Conservation (phyloP, 176 grass and related monocot genomes). For the Leersia perrieri region DNA sequence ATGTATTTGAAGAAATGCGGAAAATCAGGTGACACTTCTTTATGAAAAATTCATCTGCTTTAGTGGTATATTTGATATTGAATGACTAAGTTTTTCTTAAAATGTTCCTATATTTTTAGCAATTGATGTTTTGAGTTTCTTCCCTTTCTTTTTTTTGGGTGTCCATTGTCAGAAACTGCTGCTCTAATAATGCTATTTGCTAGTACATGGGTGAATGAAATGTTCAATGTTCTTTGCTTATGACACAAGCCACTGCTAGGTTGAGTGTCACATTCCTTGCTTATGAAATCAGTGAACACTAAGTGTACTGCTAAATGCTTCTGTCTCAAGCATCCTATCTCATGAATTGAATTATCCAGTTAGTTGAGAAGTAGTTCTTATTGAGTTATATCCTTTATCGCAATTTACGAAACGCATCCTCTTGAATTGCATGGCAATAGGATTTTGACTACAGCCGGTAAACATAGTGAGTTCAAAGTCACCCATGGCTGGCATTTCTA, state of each 20-base stretch:
- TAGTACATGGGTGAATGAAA: conserved; percentile 17
- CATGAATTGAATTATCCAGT: not conserved
- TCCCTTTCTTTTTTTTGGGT: not conserved
- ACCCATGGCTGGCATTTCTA: not conserved
- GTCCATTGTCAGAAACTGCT: not conserved
- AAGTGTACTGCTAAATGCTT: not conserved
- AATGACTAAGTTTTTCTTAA: not conserved
- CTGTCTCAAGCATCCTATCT: not conserved
- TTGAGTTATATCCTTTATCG: not conserved
- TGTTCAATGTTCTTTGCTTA: conserved; percentile 37
- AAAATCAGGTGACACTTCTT: conserved; percentile 65
- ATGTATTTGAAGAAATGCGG: conserved; percentile 89
- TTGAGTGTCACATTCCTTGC: conserved; percentile 26
- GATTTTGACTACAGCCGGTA: not conserved
- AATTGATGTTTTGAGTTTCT: not conserved
- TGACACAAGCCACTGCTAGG: conserved; percentile 17
- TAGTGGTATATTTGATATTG: not conserved
- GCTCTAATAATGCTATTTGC: not conserved
- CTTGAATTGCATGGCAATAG: conserved; percentile 5
- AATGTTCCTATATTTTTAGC: not conserved
- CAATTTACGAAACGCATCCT: conserved; percentile 1
- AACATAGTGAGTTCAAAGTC: not conserved
- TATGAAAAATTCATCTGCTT: not conserved
- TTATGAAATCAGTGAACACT: conserved; percentile 4
- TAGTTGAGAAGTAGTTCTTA: not conserved